Evolutionary conservation across 805 yeast species (phyloP).

Genomic region (Dipodascus geniculatus): DNA sequence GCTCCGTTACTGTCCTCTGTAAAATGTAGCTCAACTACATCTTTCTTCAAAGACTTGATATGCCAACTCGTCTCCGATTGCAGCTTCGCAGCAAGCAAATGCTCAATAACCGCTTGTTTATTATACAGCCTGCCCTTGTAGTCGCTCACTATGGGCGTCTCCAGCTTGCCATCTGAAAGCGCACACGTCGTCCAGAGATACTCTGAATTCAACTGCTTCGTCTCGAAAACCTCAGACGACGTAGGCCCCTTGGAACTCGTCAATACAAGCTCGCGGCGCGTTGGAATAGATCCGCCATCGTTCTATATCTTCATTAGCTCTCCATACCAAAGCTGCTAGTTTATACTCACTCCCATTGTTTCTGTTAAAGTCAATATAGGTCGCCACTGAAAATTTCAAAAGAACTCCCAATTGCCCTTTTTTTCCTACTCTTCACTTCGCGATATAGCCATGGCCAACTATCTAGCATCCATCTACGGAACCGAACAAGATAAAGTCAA

Average conservation of each 20-base stretch:
- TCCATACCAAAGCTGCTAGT: neutral
- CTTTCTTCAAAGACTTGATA: slow-evolving; percentile 30
- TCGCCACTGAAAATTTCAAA: neutral
- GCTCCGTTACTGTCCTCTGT: slow-evolving; percentile 12
- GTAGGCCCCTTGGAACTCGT: slow-evolving; percentile 13
- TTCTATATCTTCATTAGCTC: slow-evolving; percentile 11
- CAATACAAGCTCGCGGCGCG: slow-evolving; percentile 38
- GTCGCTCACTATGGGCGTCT: slow-evolving; percentile 49
- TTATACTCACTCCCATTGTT: slow-evolving; percentile 9
- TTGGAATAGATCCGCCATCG: slow-evolving; percentile 66
- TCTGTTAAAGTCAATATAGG: neutral
- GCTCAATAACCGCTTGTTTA: slow-evolving; percentile 47
- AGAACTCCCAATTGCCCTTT: neutral
- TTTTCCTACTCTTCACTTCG: slow-evolving; percentile 1
- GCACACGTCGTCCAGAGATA: slow-evolving; percentile 38
- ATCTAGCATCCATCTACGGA: slow-evolving; percentile 26
- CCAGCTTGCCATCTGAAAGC: slow-evolving; percentile 31
- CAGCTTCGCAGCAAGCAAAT: slow-evolving; percentile 17
- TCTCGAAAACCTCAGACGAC: slow-evolving; percentile 16
- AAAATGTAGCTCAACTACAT: slow-evolving; percentile 32
- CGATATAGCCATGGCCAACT: slow-evolving; percentile 21
- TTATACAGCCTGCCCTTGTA: slow-evolving; percentile 49
- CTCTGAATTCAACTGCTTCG: slow-evolving; percentile 15
- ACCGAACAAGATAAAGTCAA: slow-evolving; percentile 28
- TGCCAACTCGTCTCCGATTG: slow-evolving; percentile 25